Conservation (phyloP, 345 rosid genomes). For the Murraya koenigii region DNA sequence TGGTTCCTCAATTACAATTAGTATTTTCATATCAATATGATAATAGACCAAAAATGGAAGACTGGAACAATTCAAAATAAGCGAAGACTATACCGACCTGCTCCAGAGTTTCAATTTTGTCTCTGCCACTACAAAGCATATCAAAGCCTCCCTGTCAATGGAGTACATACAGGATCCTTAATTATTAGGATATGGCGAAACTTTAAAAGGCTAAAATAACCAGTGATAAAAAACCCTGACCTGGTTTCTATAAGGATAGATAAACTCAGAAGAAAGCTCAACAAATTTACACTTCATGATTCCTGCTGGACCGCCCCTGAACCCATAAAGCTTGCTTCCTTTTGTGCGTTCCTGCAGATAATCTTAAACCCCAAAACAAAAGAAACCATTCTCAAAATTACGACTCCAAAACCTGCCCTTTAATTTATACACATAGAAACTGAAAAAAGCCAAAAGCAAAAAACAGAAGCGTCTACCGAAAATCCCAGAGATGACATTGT, state of each 20-base stretch:
- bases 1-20: not conserved
- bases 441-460: not conserved
- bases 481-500: slow-evolving; percentile 48
- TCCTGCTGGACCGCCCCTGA: slow-evolving; percentile 25
- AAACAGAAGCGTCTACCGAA: slow-evolving; percentile 23
- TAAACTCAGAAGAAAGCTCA: slow-evolving; percentile 17
- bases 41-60: not conserved
- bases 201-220: too few species aligned
- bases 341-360: slow-evolving; percentile 21
- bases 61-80: not conserved
- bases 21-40: not conserved
- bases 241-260: slow-evolving; percentile 24
- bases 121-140: slow-evolving; percentile 30
- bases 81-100: slow-evolving; percentile 24
- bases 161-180: not conserved
- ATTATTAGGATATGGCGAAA: too few species aligned
- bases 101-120: slow-evolving; percentile 31
- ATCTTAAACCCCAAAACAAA: slow-evolving; percentile 16
- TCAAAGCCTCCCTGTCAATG: slow-evolving; percentile 29
- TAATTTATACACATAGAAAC: not conserved
- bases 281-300: slow-evolving; percentile 26
- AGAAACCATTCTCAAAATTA: not conserved
- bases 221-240: slow-evolving; percentile 10
- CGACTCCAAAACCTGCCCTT: too few species aligned
- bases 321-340: slow-evolving; percentile 24